These are phyloP conservation scores for Penicilliopsis zonata DNA, from an alignment of 495 filamentous ascomycete species.

Conservation along the genomic window DNA sequence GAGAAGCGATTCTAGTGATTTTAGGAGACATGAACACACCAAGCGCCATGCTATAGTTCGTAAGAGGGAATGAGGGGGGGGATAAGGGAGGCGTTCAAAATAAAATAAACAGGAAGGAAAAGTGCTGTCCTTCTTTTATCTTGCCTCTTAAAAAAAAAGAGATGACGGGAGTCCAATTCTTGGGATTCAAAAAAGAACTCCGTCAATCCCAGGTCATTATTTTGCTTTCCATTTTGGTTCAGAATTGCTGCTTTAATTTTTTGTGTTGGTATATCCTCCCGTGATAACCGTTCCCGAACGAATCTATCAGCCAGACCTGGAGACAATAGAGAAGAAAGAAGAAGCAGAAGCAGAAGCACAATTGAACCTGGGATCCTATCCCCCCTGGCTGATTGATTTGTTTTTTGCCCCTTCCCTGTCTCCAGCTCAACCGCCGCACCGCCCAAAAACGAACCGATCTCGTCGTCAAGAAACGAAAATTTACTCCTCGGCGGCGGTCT, in stretches of 20 bases:
- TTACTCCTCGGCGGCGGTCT: slow-evolving; percentile 48
- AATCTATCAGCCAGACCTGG: slow-evolving; percentile 11
- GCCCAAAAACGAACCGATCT: slow-evolving; percentile 16
- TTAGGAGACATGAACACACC: too few species aligned
- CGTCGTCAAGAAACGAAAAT: slow-evolving; percentile 24
- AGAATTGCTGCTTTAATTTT: slow-evolving; percentile 3
- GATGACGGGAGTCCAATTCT: neutral
- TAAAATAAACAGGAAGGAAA: too few species aligned
- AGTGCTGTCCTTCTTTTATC: neutral
- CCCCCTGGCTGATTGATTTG: slow-evolving; percentile 11
- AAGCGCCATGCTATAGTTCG: too few species aligned
- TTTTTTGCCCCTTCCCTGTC: slow-evolving; percentile 1
- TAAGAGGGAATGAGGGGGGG: too few species aligned
- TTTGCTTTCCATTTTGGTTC: too few species aligned
- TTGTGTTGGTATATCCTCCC: neutral
- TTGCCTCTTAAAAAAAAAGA: neutral
- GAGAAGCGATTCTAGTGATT: too few species aligned
- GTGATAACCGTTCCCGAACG: slow-evolving; percentile 7
- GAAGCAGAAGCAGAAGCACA: slow-evolving; percentile 6
- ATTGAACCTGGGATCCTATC: slow-evolving; percentile 2
- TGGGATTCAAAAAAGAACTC: neutral
- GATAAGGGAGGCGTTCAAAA: too few species aligned
- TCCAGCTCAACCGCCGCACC: slow-evolving; percentile 29
- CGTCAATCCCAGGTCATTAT: neutral
- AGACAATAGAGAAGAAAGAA: slow-evolving; percentile 12